phyloP scores from a whole-genome alignment of 345 rosid species.

The Moricandia moricandioides region DNA sequence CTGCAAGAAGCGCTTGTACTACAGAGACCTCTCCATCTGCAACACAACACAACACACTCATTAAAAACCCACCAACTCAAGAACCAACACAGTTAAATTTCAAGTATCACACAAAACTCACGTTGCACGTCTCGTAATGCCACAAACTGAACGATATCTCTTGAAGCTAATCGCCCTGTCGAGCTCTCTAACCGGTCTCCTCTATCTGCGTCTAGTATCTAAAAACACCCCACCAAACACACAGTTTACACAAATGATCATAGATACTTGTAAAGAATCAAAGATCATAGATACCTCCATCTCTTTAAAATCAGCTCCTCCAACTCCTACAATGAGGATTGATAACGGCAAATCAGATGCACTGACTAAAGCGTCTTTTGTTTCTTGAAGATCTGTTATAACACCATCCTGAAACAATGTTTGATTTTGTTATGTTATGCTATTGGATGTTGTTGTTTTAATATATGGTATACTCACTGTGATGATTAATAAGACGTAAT shows the following conservation, averaged over 20 bases:
- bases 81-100: not conserved
- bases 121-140: slow-evolving; percentile 29
- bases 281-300: not conserved
- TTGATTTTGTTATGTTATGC: too few species aligned
- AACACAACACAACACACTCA: slow-evolving; percentile 8
- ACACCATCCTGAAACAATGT: not conserved
- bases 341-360: not conserved
- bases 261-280: slow-evolving; percentile 8
- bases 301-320: not conserved
- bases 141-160: slow-evolving; percentile 67
- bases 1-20: slow-evolving; percentile 77
- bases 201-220: slow-evolving; percentile 85
- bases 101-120: slow-evolving; percentile 35
- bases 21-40: slow-evolving; percentile 78
- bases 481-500: not conserved
- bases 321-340: not conserved
- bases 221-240: not conserved
- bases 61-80: not conserved
- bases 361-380: not conserved
- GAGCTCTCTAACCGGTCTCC: slow-evolving; percentile 89
- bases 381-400: not conserved
- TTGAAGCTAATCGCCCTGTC: slow-evolving; percentile 77
- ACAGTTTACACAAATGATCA: not conserved
- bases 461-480: not conserved
- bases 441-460: too few species aligned